A percentile compares a stretch with the other conserved stretches of the same genome.
Conservation (phyloP, 2,329 filamentous ascomycete genomes). For the Calonectria pseudoturangicola region DNA sequence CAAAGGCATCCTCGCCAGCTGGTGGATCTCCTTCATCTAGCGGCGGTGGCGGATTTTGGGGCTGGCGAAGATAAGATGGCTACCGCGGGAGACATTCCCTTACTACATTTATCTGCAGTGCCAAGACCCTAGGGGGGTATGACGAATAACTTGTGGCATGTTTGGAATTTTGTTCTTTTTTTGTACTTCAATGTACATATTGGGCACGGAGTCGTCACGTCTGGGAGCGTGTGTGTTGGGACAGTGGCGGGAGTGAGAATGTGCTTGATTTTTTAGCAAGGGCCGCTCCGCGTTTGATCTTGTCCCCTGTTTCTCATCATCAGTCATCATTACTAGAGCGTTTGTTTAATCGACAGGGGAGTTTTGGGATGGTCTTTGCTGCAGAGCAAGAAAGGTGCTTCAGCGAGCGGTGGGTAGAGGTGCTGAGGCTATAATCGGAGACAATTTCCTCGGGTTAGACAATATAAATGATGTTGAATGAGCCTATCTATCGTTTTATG, state of each 20-base stretch:
- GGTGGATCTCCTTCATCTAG: conserved; percentile 55
- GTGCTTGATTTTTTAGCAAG: conserved; percentile 30
- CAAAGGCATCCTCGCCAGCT: conserved; percentile 52
- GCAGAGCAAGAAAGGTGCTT: conserved; percentile 18
- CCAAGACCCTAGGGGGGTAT: conserved; percentile 17
- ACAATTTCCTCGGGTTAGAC: conserved; percentile 15
- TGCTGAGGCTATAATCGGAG: conserved; percentile 33
- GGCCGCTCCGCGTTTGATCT: conserved; percentile 28
- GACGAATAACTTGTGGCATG: conserved; percentile 40
- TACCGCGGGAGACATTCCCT: not conserved
- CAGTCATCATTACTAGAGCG: conserved; percentile 48
- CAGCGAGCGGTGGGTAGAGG: conserved; percentile 30
- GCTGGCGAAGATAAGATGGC: conserved; percentile 63
- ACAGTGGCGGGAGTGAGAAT: conserved; percentile 39
- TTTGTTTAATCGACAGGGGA: conserved; percentile 54
- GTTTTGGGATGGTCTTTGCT: conserved; percentile 45
- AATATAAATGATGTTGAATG: conserved; percentile 27
- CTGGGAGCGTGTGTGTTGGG: conserved; percentile 47
- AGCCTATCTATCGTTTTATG: not conserved
- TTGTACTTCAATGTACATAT: conserved; percentile 54
- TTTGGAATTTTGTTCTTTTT: conserved; percentile 22
- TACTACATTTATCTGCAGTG: conserved; percentile 14
- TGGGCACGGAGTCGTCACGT: conserved; percentile 37
- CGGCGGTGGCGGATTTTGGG: conserved; percentile 74
- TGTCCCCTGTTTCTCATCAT: conserved; percentile 45